Conservation (phyloP, 805 yeast genomes). For the Yueomyces sinensis region DNA sequence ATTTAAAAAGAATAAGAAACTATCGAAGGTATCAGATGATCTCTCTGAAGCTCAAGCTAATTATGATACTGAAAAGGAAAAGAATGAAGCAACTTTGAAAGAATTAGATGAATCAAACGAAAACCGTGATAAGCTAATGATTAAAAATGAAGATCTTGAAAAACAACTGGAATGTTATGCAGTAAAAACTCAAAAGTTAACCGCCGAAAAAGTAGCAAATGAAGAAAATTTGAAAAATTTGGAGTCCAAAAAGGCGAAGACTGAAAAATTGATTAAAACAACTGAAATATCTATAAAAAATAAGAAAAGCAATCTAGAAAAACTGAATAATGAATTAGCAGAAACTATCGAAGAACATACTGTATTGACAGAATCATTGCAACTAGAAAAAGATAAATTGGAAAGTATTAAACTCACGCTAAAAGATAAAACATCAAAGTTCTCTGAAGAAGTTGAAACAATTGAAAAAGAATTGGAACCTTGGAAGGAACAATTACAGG, state of each 20-base stretch:
- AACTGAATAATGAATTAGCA: conserved; percentile 31
- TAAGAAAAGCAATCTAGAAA: conserved; percentile 33
- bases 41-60: conserved; percentile 29
- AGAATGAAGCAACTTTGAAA: conserved; percentile 28
- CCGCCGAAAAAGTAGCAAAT: conserved; percentile 41
- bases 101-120: conserved; percentile 22
- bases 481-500: conserved; percentile 57
- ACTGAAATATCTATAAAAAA: conserved; percentile 34
- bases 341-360: conserved; percentile 33
- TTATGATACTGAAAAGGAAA: conserved; percentile 30
- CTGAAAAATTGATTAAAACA: conserved; percentile 37
- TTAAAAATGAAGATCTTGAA: conserved; percentile 7
- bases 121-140: conserved; percentile 8
- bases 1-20: conserved; percentile 26
- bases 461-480: conserved; percentile 66
- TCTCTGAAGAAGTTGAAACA: conserved; percentile 50
- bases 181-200: conserved; percentile 1
- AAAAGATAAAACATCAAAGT: conserved; percentile 58
- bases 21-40: conserved; percentile 27
- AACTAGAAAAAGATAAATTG: conserved; percentile 40
- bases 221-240: conserved; percentile 70
- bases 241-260: conserved; percentile 42
- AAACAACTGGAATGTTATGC: no score
- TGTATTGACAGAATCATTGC: conserved; percentile 32
- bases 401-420: conserved; percentile 52